Percentiles rank a stretch among this genome's conserved stretches.
These are phyloP conservation scores for Colletotrichum spaethianum DNA, from an alignment of 2,329 filamentous ascomycete species.

Conservation along the genomic window DNA sequence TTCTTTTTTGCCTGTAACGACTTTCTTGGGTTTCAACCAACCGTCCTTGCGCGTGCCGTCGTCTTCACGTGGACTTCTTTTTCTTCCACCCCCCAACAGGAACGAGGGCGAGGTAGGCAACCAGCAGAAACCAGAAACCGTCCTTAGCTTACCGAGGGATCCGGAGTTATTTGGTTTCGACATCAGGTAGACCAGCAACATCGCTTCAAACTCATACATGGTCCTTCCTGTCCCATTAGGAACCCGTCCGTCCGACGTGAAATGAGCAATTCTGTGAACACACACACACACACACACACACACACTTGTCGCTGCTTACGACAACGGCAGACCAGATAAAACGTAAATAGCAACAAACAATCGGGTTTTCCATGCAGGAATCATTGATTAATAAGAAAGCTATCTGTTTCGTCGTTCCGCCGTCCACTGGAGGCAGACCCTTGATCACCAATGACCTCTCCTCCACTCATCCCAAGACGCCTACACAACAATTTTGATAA, in stretches of 20 bases:
- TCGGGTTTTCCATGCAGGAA: background rate
- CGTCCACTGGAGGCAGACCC: conserved; percentile 4
- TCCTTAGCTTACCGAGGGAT: conserved; percentile 29
- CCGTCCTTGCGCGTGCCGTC: background rate
- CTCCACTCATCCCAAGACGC: conserved; percentile 25
- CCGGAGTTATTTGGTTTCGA: conserved; percentile 28
- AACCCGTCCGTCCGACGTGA: background rate
- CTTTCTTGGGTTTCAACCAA: background rate
- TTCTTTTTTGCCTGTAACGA: background rate
- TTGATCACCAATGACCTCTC: conserved; percentile 19
- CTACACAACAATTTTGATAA: conserved; percentile 41
- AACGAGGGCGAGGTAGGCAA: conserved; percentile 14
- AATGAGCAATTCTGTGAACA: background rate
- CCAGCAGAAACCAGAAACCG: conserved; percentile 11
- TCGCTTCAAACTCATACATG: background rate
- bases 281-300: background rate
- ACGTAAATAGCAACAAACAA: background rate
- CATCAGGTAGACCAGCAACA: conserved; percentile 21
- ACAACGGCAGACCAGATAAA: background rate
- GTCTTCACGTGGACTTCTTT: conserved; percentile 5
- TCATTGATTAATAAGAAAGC: conserved; percentile 34
- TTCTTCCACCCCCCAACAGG: background rate
- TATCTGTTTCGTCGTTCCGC: conserved; percentile 22
- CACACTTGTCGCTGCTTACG: background rate
- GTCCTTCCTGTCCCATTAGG: background rate